Percentiles rank a stretch among this genome's conserved stretches.
Evolutionary conservation across 305 asterid species (phyloP).

Genomic region (Fraxinus sp.): DNA sequence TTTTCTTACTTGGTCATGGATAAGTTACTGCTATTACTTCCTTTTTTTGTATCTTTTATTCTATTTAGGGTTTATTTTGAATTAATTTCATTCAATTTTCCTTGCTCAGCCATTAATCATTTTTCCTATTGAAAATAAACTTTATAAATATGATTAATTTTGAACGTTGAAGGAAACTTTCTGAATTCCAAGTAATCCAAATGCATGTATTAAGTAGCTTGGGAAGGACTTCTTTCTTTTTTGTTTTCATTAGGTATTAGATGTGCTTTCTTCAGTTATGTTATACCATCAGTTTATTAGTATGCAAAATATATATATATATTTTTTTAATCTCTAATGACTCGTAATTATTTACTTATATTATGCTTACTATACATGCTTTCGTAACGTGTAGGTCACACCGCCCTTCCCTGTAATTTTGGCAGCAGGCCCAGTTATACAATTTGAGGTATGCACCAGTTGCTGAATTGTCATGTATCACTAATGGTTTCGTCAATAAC

Average conservation of each 20-base stretch:
- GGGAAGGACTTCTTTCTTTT: background rate
- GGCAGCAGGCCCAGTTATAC: slow-evolving; percentile 74
- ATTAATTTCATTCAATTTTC: background rate
- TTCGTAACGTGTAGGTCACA: slow-evolving; percentile 63
- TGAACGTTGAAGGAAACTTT: slow-evolving; percentile 6
- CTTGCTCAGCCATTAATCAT: background rate
- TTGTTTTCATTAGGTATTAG: background rate
- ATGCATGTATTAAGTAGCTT: background rate
- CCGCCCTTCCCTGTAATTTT: slow-evolving; percentile 76
- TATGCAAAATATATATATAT: background rate
- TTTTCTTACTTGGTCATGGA: slow-evolving; percentile 2
- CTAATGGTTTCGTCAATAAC: slow-evolving; percentile 12
- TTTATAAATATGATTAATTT: background rate
- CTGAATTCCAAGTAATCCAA: background rate
- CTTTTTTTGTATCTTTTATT: background rate
- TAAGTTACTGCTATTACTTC: slow-evolving; percentile 6
- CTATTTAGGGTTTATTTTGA: background rate
- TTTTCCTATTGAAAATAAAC: background rate
- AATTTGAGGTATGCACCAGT: slow-evolving; percentile 72
- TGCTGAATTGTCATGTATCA: background rate
- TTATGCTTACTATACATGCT: slow-evolving; percentile 18
- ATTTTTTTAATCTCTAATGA: background rate
- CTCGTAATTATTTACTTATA: background rate
- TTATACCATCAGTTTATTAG: background rate
- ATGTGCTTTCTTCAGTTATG: background rate